Base-by-base conservation (phyloP, 192 early-diverging fungal species). In the Powellomyces hirtus region DNA sequence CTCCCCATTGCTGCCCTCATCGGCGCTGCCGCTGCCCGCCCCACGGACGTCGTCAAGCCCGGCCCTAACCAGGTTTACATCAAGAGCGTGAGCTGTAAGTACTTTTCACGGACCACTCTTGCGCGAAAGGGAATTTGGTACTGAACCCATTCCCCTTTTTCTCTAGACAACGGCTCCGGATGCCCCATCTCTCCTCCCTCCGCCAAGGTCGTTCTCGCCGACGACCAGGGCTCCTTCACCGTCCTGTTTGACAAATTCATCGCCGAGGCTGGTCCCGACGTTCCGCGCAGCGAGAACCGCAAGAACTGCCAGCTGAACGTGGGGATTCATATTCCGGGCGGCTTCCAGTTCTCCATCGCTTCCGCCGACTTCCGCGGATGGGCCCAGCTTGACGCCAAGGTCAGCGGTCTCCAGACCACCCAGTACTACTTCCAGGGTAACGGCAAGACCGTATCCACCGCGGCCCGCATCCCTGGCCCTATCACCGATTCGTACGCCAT, bases 371-470 rank as follows among this genome's bases (percentile, higher is more conserved):
- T 63, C 52, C 71, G 75, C 38, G 75, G 75, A 11, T 77, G 57
- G 45, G 66, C 64, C 36, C 34, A 58, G 29, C 49, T 77, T 20
- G 68, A 70, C 53, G 22, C 36, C 31, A 42, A 59, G 3, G 65
- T 70, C 35, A 64, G 1, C 36, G 75, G 68, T 34, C 27, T 33
- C 27, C 64, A 62, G 34, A 38, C 26, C 18, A 26, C 75, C 65
- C 65, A 20, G 55, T 72, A 77, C 66, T 77, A 68, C 68, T 77
- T 77, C 66, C 52, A 45, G 38, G 75, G 65, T 36, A 27, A 67
- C 34, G 50, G 52, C 34, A 35, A 27, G 13, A 67, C 65, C 16
- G 65, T 67, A 30, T 37, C 36, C 14, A 52, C 46, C 20, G 35
- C 35, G 13, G 68, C 56, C 26, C 35, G 22, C 29, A 59, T 70